Evolutionary conservation across 257 asterid genomes (phyloP).

Genomic region (Penstemon barbatus): DNA sequence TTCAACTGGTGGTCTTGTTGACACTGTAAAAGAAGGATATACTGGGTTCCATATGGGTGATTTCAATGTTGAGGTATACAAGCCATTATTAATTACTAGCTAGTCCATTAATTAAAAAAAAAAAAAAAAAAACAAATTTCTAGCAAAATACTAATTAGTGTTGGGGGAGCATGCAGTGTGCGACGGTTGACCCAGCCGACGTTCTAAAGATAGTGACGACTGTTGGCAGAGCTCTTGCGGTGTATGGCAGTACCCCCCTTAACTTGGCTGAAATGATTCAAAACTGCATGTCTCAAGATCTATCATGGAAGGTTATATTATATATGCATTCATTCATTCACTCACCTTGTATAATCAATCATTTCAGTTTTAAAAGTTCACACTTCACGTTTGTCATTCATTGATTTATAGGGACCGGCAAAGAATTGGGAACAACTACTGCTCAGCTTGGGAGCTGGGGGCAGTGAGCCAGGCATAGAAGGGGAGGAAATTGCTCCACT

Average conservation of each 20-base stretch:
- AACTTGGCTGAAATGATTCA: slow-evolving; percentile 55
- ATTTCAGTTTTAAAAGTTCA: too few relatives aligned
- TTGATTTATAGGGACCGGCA: slow-evolving; percentile 68
- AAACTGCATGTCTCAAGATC: slow-evolving; percentile 89
- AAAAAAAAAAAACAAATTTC: too few relatives aligned
- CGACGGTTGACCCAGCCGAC: slow-evolving; percentile 62
- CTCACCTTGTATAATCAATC: not conserved
- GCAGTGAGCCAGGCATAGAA: slow-evolving; percentile 64
- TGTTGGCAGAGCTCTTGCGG: slow-evolving; percentile 62
- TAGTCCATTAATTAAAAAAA: not conserved
- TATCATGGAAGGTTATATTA: slow-evolving; percentile 86
- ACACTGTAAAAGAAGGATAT: slow-evolving; percentile 85
- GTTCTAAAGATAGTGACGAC: slow-evolving; percentile 63
- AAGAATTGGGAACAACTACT: slow-evolving; percentile 78
- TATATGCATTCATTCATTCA: not conserved
- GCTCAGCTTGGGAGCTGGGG: slow-evolving; percentile 67
- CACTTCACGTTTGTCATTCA: not conserved
- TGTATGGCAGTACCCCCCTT: slow-evolving; percentile 55
- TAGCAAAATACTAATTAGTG: slow-evolving; percentile 3
- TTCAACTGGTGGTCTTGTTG: slow-evolving; percentile 97
- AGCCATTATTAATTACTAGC: not conserved
- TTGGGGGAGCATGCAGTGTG: slow-evolving; percentile 53
- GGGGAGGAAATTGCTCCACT: slow-evolving; percentile 89
- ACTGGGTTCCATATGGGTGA: slow-evolving; percentile 98
- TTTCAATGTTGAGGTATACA: slow-evolving; percentile 71